These are phyloP conservation scores for Aureobasidium namibiae DNA, from an alignment of 2,329 filamentous ascomycete genomes.

Conservation along the genomic window DNA sequence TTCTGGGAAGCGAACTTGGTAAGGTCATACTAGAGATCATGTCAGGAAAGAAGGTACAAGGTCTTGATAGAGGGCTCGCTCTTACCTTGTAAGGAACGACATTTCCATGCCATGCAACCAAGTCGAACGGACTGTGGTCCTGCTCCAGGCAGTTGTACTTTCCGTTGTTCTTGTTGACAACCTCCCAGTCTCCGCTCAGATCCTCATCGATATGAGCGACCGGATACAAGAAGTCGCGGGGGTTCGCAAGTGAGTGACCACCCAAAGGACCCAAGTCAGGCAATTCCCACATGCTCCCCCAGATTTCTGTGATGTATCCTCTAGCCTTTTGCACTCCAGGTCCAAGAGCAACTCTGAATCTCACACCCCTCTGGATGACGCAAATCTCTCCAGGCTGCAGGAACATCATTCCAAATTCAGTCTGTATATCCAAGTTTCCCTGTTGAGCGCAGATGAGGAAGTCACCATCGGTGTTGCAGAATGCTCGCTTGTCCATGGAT, in stretches of 20 bases:
- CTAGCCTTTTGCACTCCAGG: conserved; percentile 27
- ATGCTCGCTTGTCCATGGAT: conserved; percentile 39
- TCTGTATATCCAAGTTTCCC: conserved; percentile 31
- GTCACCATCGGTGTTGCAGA: conserved; percentile 37
- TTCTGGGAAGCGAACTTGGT: conserved; percentile 38
- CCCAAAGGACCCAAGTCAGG: conserved; percentile 33
- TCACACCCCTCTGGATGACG: conserved; percentile 33
- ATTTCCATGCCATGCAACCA: conserved; percentile 34
- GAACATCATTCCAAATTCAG: conserved; percentile 32
- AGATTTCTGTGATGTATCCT: conserved; percentile 32
- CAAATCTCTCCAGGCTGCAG: conserved; percentile 33
- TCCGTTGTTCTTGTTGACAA: conserved; percentile 30
- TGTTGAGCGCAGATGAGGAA: conserved; percentile 30
- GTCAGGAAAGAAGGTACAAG: background rate
- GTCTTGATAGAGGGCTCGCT: no score
- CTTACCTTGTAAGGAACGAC: conserved; percentile 37
- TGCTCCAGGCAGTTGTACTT: conserved; percentile 28
- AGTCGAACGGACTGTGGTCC: conserved; percentile 36
- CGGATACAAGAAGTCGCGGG: conserved; percentile 31
- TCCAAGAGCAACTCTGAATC: conserved; percentile 29
- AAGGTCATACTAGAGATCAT: conserved; percentile 39
- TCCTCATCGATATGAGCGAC: conserved; percentile 31
- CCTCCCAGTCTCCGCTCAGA: conserved; percentile 26
- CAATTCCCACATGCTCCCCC: conserved; percentile 33
- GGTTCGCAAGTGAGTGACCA: conserved; percentile 33